Percentiles rank a stretch among this genome's conserved stretches.
These are phyloP conservation scores for Phytophthora fragariae DNA, from an alignment of 352 stramenopile species.

Conservation along the genomic window DNA sequence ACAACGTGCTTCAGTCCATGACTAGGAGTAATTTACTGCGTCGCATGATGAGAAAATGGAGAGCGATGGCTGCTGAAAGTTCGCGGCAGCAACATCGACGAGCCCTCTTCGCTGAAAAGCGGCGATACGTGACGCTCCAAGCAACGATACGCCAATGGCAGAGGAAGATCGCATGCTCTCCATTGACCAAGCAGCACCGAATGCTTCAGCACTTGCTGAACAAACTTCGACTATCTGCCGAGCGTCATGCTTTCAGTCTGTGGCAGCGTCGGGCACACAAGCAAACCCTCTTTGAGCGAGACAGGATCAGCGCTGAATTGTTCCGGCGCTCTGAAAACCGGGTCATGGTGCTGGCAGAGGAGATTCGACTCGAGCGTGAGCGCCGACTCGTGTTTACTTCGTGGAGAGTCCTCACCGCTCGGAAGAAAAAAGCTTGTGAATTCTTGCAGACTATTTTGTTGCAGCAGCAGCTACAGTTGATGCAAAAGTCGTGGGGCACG, in stretches of 20 bases:
- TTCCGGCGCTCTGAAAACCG: conserved; percentile 33
- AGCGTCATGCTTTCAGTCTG: conserved; percentile 18
- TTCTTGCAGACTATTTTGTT: conserved; percentile 11
- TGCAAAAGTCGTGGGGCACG: conserved; percentile 7
- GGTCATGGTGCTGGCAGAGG: conserved; percentile 19
- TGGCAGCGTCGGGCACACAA: conserved; percentile 27
- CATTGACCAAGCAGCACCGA: conserved; percentile 28
- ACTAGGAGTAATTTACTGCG: conserved; percentile 14
- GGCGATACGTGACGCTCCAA: conserved; percentile 26
- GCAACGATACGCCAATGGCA: conserved; percentile 28
- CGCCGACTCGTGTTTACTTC: conserved; percentile 16
- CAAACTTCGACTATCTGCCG: conserved; percentile 8
- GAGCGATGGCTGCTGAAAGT: not conserved
- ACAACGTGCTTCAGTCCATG: conserved; percentile 4
- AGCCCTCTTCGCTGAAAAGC: conserved; percentile 29
- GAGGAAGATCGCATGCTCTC: conserved; percentile 10
- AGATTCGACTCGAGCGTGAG: conserved; percentile 18
- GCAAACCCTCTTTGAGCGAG: conserved; percentile 18
- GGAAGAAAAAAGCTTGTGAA: conserved; percentile 14
- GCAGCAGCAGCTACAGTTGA: conserved; percentile 10
- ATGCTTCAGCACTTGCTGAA: conserved; percentile 19
- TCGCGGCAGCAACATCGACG: conserved; percentile 10
- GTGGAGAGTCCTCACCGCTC: conserved; percentile 22
- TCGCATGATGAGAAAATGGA: conserved; percentile 18
- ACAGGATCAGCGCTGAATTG: conserved; percentile 35